Conservation (phyloP, 2,329 filamentous ascomycete genomes). For the Xylariaceae sp. region DNA sequence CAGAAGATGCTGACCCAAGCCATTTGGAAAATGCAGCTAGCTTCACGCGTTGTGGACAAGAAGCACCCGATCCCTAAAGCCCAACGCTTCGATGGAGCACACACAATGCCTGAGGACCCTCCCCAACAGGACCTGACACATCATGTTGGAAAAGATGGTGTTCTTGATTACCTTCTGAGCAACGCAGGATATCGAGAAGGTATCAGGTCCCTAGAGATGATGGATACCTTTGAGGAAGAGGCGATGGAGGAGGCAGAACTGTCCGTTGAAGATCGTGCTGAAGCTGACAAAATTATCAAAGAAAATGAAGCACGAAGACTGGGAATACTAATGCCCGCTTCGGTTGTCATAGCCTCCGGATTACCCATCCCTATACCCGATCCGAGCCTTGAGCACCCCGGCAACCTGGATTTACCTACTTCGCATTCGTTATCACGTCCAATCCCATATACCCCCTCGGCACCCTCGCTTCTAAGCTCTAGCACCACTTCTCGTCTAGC, state of each 20-base stretch:
- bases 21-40: conserved; percentile 80
- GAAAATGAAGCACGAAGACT: conserved; percentile 23
- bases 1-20: conserved; percentile 68
- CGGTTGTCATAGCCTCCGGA: not conserved
- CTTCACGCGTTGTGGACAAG: conserved; percentile 78
- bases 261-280: conserved; percentile 57
- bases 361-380: not conserved
- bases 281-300: conserved; percentile 45
- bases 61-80: conserved; percentile 71
- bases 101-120: conserved; percentile 57
- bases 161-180: conserved; percentile 51
- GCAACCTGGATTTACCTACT: too few relatives aligned
- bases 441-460: too few relatives aligned
- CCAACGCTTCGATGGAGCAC: conserved; percentile 53
- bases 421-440: too few relatives aligned
- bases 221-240: conserved; percentile 71
- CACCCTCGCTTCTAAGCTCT: too few relatives aligned
- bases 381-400: too few relatives aligned
- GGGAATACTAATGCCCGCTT: conserved; percentile 4
- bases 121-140: conserved; percentile 47
- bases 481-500: too few relatives aligned
- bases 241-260: conserved; percentile 56
- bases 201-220: conserved; percentile 60
- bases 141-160: conserved; percentile 60
- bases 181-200: conserved; percentile 30